Percentiles rank a stretch among this genome's conserved stretches.
These are phyloP conservation scores for Escallonia rubra DNA, from an alignment of 129 eudicot genomes.

Conservation along the genomic window DNA sequence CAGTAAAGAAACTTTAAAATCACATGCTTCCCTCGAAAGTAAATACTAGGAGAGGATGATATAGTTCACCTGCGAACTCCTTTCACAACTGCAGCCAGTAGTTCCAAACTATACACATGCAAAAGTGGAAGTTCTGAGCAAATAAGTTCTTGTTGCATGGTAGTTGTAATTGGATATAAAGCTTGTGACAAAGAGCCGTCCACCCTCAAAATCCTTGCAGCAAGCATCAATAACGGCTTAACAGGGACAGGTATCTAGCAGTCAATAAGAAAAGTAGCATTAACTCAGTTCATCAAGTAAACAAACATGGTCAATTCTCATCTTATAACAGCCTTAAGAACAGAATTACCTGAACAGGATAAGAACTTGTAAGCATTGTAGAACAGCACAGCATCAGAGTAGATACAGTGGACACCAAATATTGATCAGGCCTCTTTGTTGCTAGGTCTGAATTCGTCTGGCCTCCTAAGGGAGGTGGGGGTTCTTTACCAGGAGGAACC, in stretches of 20 bases:
- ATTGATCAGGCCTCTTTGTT: constrained; percentile 42
- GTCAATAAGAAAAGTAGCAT: not conserved
- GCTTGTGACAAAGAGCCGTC: constrained; percentile 65
- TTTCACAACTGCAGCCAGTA: constrained; percentile 52
- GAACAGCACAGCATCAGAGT: constrained; percentile 65
- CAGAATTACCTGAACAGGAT: constrained; percentile 63
- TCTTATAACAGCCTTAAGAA: not conserved
- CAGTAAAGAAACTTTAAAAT: not conserved
- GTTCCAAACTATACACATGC: constrained; percentile 59
- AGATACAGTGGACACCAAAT: constrained; percentile 48
- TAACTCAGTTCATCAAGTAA: no score
- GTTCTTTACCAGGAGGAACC: constrained; percentile 67
- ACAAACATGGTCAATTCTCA: no score
- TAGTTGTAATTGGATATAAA: constrained; percentile 46
- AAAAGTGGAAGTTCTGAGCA: constrained; percentile 67
- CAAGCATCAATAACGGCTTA: constrained; percentile 49
- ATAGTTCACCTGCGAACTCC: constrained; percentile 58
- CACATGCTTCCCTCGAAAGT: not conserved
- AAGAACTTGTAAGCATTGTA: constrained; percentile 62
- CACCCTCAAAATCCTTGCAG: constrained; percentile 68
- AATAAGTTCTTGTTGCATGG: constrained; percentile 70
- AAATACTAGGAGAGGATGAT: not conserved
- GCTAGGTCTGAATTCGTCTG: constrained; percentile 29
- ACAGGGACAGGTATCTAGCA: constrained; percentile 60
- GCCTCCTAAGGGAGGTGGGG: constrained; percentile 81